Conservation (phyloP, 495 filamentous ascomycete species). For the Aspergillus taichungensis region DNA sequence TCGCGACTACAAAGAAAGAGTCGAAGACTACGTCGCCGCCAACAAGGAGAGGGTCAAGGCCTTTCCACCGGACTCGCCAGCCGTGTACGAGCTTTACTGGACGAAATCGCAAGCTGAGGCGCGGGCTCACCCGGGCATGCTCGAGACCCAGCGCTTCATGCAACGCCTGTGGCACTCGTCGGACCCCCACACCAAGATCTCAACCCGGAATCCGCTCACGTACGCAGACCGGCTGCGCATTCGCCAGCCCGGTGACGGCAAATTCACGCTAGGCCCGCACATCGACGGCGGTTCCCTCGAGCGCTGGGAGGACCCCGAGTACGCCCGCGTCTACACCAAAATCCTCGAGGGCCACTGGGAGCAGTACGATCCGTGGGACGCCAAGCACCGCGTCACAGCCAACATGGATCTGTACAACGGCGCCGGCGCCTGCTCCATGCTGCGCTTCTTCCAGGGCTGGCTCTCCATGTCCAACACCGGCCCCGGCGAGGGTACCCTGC, state of each 20-base stretch:
- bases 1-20: conserved; percentile 35
- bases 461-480: conserved; percentile 65
- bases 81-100: conserved; percentile 90
- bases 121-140: conserved; percentile 60
- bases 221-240: conserved; percentile 85
- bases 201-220: conserved; percentile 54
- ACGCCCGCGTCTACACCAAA: conserved; percentile 63
- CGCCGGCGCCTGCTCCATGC: conserved; percentile 72
- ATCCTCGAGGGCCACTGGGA: conserved; percentile 76
- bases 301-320: conserved; percentile 76
- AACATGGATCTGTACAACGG: conserved; percentile 74
- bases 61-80: conserved; percentile 53
- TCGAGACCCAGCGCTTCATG: conserved; percentile 60
- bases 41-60: conserved; percentile 43
- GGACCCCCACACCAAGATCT: conserved; percentile 52
- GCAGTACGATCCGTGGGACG: conserved; percentile 72
- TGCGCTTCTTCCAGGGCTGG: conserved; percentile 87
- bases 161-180: conserved; percentile 68
- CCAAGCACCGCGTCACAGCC: conserved; percentile 55
- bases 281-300: conserved; percentile 79
- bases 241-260: conserved; percentile 48
- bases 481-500: conserved; percentile 68
- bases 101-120: conserved; percentile 66
- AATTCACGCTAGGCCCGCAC: conserved; percentile 80
- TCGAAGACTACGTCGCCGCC: conserved; percentile 50